Conservation (phyloP, 179 eudicot species). For the Sideroxylon spinosum region DNA sequence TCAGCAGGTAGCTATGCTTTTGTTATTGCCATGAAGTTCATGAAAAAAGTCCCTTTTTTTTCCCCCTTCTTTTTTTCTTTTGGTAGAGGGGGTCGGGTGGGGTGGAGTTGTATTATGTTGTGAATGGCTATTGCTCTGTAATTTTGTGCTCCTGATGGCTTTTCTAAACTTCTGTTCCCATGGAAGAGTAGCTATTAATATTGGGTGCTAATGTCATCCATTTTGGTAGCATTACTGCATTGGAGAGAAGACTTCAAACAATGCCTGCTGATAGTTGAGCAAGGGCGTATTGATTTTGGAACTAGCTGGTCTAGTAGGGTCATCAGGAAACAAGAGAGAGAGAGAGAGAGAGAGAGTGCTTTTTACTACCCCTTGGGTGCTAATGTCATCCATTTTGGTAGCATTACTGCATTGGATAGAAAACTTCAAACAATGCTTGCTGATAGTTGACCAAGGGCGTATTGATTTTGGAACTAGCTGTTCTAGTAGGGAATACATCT, state of each 20-base stretch:
- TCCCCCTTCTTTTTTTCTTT: too few relatives aligned
- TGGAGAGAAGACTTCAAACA: not conserved
- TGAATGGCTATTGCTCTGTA: too few relatives aligned
- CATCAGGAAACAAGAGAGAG: not conserved
- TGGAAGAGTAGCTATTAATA: conserved; percentile 4
- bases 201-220: not conserved
- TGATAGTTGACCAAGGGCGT: not conserved
- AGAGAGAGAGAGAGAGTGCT: too few relatives aligned
- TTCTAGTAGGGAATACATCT: not conserved
- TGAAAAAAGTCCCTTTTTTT: not conserved
- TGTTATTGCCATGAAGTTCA: not conserved
- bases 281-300: not conserved
- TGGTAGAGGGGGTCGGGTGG: too few relatives aligned
- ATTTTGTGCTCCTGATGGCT: not conserved
- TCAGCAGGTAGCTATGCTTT: conserved; percentile 66
- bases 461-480: not conserved
- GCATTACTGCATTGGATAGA: not conserved
- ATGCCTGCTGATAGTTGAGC: not conserved
- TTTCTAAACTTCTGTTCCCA: not conserved
- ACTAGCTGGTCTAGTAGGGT: not conserved
- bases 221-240: not conserved
- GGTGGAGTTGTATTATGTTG: not conserved
- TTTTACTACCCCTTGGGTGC: not conserved
- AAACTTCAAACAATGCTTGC: not conserved
- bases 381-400: not conserved